Conservation (phyloP, 169 alveolate genomes). For the Eimeria brunetti region DNA sequence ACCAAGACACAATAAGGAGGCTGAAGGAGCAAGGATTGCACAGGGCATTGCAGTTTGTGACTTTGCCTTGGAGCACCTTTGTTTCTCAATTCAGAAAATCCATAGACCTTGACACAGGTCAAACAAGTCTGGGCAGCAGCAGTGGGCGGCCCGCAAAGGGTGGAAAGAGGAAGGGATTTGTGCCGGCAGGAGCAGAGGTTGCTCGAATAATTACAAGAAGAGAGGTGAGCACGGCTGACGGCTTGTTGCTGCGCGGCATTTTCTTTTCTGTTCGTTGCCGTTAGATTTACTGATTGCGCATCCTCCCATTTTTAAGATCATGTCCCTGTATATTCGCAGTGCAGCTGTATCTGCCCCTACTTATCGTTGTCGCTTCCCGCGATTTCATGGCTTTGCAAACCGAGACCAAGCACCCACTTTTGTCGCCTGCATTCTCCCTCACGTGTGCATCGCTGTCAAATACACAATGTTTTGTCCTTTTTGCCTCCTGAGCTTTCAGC, state of each 20-base stretch:
- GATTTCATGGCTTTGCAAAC: not conserved
- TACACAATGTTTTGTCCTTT: not conserved
- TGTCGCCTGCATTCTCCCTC: not conserved
- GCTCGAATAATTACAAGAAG: constrained; percentile 2
- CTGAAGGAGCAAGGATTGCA: constrained; percentile 9
- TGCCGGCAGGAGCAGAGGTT: constrained; percentile 70
- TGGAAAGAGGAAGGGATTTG: not conserved
- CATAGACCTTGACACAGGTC: not conserved
- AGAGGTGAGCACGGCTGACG: not conserved
- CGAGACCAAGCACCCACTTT: not conserved
- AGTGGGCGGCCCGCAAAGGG: not conserved
- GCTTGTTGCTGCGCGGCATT: not conserved
- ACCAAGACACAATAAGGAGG: not conserved
- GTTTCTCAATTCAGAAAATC: constrained; percentile 9
- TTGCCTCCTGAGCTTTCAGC: not conserved
- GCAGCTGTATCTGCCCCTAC: not conserved
- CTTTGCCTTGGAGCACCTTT: constrained; percentile 40
- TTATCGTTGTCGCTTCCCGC: not conserved
- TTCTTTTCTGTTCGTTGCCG: not conserved
- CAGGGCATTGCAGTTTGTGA: not conserved
- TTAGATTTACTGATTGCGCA: not conserved
- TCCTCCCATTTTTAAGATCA: not conserved
- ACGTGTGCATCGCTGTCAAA: not conserved
- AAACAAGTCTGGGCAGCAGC: not conserved
- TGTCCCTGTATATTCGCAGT: not conserved